These are phyloP conservation scores for Blastocystis sp. DNA, from an alignment of 352 stramenopile species.

Conservation along the genomic window DNA sequence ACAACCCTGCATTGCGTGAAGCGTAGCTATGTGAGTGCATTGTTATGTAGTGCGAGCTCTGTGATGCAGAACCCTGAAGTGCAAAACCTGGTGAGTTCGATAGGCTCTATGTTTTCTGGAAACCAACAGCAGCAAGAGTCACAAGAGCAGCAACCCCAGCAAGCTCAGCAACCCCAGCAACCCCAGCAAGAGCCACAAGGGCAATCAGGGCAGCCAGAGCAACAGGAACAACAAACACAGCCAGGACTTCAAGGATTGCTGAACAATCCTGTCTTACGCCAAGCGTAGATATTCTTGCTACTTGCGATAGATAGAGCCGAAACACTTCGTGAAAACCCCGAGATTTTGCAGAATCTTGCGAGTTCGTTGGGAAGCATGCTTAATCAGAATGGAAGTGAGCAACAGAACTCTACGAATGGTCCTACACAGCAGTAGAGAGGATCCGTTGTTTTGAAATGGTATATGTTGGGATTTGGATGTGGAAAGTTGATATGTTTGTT, in stretches of 20 bases:
- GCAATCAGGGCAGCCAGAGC: neutral
- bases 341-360: neutral
- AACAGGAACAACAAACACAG: neutral
- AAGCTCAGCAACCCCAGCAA: neutral
- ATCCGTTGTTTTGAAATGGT: neutral
- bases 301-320: neutral
- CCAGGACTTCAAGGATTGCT: neutral
- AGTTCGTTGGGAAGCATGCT: neutral
- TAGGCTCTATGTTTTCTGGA: neutral
- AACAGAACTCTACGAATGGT: neutral
- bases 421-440: neutral
- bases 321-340: neutral
- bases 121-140: neutral
- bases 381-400: neutral
- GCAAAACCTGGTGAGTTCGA: neutral
- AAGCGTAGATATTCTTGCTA: neutral
- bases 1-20: neutral
- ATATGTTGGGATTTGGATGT: neutral
- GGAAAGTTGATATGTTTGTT: neutral
- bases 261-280: neutral
- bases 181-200: neutral
- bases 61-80: slow-evolving; percentile 22
- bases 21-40: neutral
- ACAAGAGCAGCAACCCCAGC: neutral
- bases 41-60: neutral